Evolutionary conservation across 805 yeast genomes (phyloP).

Genomic region (Suhomyces tanzawaensis): DNA sequence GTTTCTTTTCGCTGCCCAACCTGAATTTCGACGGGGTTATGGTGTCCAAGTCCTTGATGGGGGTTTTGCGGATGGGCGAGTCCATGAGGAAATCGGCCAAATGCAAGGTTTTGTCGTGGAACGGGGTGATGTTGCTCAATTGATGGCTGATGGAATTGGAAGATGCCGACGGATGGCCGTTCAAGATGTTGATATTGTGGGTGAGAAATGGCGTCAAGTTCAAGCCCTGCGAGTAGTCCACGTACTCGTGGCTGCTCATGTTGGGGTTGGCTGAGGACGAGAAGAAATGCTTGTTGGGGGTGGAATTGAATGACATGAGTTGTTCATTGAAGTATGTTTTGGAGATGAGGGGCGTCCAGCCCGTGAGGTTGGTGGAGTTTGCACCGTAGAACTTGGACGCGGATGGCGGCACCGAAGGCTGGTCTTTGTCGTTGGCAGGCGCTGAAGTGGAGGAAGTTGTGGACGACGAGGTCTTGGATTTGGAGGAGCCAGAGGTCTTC

Average conservation of each 20-base stretch:
- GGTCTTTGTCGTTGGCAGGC: background rate
- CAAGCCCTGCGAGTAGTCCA: constrained; percentile 33
- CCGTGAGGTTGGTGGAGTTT: constrained; percentile 19
- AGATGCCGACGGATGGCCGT: constrained; percentile 11
- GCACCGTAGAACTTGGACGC: constrained; percentile 19
- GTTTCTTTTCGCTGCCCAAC: constrained; percentile 19
- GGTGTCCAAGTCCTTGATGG: constrained; percentile 34
- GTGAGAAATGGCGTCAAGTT: constrained; percentile 43
- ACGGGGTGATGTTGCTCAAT: constrained; percentile 38
- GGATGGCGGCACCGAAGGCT: constrained; percentile 18
- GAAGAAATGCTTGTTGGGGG: constrained; percentile 34
- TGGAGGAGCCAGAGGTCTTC: background rate
- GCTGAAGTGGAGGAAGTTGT: background rate
- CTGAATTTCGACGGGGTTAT: constrained; percentile 42
- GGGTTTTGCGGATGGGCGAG: constrained; percentile 39
- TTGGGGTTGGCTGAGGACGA: constrained; percentile 11
- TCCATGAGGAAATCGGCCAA: constrained; percentile 44
- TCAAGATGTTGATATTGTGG: constrained; percentile 27
- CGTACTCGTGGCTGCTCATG: constrained; percentile 13
- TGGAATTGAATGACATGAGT: constrained; percentile 31
- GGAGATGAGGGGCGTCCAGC: constrained; percentile 45
- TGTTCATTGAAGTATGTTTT: constrained; percentile 37
- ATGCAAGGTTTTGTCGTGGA: constrained; percentile 41
- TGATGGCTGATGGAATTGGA: constrained; percentile 20
- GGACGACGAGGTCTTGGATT: background rate